Percentiles rank a stretch among this genome's conserved stretches.
Evolutionary conservation across 2,329 filamentous ascomycete genomes (phyloP).

Genomic region (Trichoderma breve): DNA sequence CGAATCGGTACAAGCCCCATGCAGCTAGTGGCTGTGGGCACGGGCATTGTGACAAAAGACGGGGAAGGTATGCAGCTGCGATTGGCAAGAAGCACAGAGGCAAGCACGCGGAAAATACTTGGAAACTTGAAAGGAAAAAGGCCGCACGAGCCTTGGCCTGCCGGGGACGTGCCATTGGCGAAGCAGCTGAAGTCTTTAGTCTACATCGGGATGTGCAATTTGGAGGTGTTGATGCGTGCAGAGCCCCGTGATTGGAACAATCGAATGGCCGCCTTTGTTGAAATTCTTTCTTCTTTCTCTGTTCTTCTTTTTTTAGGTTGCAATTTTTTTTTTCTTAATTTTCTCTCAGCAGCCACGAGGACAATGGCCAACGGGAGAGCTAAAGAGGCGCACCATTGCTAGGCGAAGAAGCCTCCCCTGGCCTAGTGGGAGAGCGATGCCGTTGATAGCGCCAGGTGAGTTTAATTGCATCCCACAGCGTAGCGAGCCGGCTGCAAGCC

Average conservation of each 20-base stretch:
- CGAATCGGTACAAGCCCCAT: not conserved
- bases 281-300: not conserved
- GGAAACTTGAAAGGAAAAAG: not conserved
- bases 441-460: constrained; percentile 20
- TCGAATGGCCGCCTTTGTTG: not conserved
- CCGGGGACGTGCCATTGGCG: not conserved
- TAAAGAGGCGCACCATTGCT: not conserved
- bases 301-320: not conserved
- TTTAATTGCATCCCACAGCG: constrained; percentile 17
- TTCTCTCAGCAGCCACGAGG: not conserved
- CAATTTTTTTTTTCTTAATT: not conserved
- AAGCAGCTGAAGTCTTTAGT: not conserved
- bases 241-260: not conserved
- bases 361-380: not conserved
- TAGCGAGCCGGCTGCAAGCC: constrained; percentile 13
- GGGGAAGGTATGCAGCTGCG: constrained; percentile 3
- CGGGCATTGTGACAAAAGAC: constrained; percentile 9
- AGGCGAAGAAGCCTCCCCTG: constrained; percentile 15
- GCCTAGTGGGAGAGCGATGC: not conserved
- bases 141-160: constrained; percentile 1
- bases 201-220: not conserved
- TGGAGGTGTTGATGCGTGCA: not conserved
- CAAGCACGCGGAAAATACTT: not conserved
- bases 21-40: constrained; percentile 5
- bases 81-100: not conserved